Evolutionary conservation across 805 yeast species (phyloP).

Genomic region (Kazachstania africana): DNA sequence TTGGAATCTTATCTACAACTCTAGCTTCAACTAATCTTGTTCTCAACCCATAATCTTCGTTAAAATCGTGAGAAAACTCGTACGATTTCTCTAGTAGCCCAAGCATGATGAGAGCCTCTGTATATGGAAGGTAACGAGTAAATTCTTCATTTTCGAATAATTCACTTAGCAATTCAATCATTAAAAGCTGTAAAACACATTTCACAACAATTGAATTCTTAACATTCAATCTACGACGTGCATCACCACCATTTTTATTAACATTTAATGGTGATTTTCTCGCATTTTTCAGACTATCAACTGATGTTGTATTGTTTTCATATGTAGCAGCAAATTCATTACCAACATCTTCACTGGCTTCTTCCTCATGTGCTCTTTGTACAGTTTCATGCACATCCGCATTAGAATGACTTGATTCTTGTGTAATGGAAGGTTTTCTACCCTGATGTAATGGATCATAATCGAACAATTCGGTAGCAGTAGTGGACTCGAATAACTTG

Average conservation of each 20-base stretch:
- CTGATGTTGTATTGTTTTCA: background rate
- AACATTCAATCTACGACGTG: constrained; percentile 36
- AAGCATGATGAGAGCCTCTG: constrained; percentile 48
- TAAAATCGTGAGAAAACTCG: constrained; percentile 75
- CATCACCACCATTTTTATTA: constrained; percentile 1
- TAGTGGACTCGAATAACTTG: constrained; percentile 64
- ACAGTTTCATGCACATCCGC: constrained; percentile 21
- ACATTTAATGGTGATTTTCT: background rate
- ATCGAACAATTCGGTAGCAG: constrained; percentile 74
- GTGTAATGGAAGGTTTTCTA: constrained; percentile 11
- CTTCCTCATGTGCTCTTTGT: constrained; percentile 24
- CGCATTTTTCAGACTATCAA: background rate
- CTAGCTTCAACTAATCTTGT: constrained; percentile 88
- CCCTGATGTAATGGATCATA: constrained; percentile 31
- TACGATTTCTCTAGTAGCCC: constrained; percentile 55
- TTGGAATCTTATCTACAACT: constrained; percentile 84
- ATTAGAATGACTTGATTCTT: background rate
- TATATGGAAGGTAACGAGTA: constrained; percentile 56
- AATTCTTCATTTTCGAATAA: constrained; percentile 61
- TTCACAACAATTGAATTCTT: constrained; percentile 78
- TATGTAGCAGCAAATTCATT: constrained; percentile 15
- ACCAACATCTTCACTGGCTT: constrained; percentile 28
- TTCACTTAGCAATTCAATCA: constrained; percentile 80
- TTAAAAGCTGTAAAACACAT: constrained; percentile 78
- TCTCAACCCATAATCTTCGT: constrained; percentile 77